phyloP scores from a whole-genome alignment of 148 eudicot species.

The Rhododendron williamsianum region DNA sequence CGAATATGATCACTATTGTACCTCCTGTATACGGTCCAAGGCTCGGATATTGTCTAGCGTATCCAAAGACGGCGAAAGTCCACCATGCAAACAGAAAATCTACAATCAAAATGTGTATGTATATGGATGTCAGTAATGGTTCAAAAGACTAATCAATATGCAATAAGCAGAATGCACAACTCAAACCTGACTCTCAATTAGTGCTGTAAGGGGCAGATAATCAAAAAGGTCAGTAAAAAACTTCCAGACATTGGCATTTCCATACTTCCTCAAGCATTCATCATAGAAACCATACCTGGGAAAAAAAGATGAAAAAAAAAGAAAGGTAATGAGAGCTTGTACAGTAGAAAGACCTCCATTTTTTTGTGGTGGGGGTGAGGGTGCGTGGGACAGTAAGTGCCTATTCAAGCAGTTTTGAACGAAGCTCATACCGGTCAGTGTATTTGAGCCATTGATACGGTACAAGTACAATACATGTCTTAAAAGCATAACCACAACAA shows the following conservation, averaged over 20 bases:
- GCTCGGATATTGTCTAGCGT: constrained; percentile 92
- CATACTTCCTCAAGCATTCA: constrained; percentile 96
- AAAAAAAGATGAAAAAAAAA: neutral
- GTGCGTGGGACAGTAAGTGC: neutral
- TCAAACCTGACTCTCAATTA: constrained; percentile 92
- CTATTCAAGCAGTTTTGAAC: neutral
- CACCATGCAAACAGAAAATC: constrained; percentile 97
- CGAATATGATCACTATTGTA: constrained; percentile 9
- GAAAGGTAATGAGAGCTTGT: neutral
- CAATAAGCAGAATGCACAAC: constrained; percentile 5
- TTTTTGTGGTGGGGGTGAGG: neutral
- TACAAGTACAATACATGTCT: neutral
- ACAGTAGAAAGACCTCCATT: neutral
- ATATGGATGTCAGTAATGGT: constrained; percentile 1
- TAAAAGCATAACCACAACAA: neutral
- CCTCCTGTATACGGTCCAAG: constrained; percentile 97
- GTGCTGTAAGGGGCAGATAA: constrained; percentile 94
- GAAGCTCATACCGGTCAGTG: neutral
- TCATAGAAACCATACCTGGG: constrained; percentile 95
- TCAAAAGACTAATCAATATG: neutral
- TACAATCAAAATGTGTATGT: constrained; percentile 20
- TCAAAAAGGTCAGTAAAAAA: constrained; percentile 94
- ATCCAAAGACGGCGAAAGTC: constrained; percentile 92
- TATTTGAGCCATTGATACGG: neutral
- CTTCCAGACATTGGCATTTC: constrained; percentile 98